Base-by-base conservation (phyloP, 2,329 filamentous ascomycete species). In the Claviceps quebecensis region DNA sequence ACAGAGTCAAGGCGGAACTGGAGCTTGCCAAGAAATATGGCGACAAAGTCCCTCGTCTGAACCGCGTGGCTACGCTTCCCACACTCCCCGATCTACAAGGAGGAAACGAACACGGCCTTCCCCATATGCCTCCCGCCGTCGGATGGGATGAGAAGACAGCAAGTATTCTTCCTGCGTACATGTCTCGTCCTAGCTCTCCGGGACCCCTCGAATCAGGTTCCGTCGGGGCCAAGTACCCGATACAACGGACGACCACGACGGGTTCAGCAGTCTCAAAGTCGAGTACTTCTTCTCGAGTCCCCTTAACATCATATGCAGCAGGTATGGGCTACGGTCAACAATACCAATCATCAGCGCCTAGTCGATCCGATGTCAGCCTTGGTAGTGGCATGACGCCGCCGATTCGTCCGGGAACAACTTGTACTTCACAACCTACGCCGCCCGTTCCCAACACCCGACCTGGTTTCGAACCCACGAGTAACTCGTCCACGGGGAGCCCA, bases 61-160 rank as follows among this genome's bases (percentile, higher is more conserved):
- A 75, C 41, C 72, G 79, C 52, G 75, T 81, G 58, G 80, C 81
- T n/a, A 89, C 86, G 0, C 62, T 91, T 6, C 87, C 85, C 2
- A 74, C 73, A 5, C 59, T 87, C 7, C 70, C 76, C 49, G 59
- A 65, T 48, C 53, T 74, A 36, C 6, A 57, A 34, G 26, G 56
- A 1, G 19, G 56, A 1, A 54, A 54, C 37, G 66, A 57, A 48
- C 74, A 81, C 56, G 75, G 73, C 58, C 70, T 78, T 54, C 75
- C 76, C 48, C 65, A 65, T 47, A 81, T 80, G 76, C 80, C 80
- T n/a, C 69, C 70, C 58, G 60, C 70, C 58, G 59, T 83, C 16
- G 72, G 71, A 51, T 74, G 81, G 54, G 77, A 72, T 54, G 79
- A 83, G 37, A 84, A 81, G 1, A 74, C 75, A 59, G 74, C 75